These are phyloP conservation scores for Globisporangium polare DNA, from an alignment of 352 stramenopile genomes.

Conservation along the genomic window DNA sequence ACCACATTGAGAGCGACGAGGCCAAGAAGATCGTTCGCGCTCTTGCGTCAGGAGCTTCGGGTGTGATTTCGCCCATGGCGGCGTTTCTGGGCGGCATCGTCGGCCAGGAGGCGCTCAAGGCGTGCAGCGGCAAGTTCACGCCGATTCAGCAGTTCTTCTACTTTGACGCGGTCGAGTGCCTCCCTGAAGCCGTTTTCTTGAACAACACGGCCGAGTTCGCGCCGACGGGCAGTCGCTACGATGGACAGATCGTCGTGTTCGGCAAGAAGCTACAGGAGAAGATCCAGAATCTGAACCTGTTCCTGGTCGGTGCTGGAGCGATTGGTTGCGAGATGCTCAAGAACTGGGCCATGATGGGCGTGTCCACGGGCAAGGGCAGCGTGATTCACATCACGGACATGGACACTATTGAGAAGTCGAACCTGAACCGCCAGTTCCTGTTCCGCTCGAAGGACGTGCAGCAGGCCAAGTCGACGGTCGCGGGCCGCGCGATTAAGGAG, in stretches of 20 bases:
- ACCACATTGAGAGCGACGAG: slow-evolving; percentile 60
- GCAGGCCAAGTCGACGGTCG: slow-evolving; percentile 95
- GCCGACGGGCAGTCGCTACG: slow-evolving; percentile 83
- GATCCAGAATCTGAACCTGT: slow-evolving; percentile 90
- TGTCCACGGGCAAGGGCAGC: slow-evolving; percentile 84
- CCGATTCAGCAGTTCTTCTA: slow-evolving; percentile 99
- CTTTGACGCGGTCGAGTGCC: slow-evolving; percentile 96
- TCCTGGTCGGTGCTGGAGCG: slow-evolving; percentile 97
- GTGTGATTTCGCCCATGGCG: slow-evolving; percentile 95
- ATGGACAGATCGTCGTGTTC: slow-evolving; percentile 92
- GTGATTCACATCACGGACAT: slow-evolving; percentile 98
- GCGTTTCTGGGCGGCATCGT: slow-evolving; percentile 97
- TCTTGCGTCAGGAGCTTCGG: slow-evolving; percentile 85
- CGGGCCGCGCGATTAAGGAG: slow-evolving; percentile 84
- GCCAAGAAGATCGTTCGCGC: slow-evolving; percentile 69
- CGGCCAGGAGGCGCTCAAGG: slow-evolving; percentile 98
- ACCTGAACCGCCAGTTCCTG: slow-evolving; percentile 98
- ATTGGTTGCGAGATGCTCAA: slow-evolving; percentile 99
- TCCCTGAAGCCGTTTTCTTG: slow-evolving; percentile 85
- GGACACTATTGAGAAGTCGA: slow-evolving; percentile 99
- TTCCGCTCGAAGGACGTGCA: slow-evolving; percentile 98
- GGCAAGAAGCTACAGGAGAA: slow-evolving; percentile 73
- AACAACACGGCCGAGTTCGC: slow-evolving; percentile 52
- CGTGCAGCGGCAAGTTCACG: slow-evolving; percentile 98
- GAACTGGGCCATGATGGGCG: slow-evolving; percentile 99